Evolutionary conservation across 495 filamentous ascomycete species (phyloP).

Genomic region (Penicillium pancosmium): DNA sequence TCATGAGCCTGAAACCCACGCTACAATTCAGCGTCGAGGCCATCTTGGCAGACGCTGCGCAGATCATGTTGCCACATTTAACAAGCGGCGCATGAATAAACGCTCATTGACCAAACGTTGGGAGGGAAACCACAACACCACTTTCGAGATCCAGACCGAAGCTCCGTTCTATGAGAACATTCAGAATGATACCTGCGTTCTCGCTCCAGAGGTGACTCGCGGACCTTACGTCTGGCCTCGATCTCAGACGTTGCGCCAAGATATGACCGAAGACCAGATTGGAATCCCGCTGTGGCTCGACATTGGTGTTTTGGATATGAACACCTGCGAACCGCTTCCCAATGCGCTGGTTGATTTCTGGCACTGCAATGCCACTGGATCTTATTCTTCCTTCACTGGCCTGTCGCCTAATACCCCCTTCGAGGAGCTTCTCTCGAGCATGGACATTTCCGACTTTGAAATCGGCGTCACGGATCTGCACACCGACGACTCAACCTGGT

Average conservation of each 20-base stretch:
- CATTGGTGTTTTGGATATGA: slow-evolving; percentile 56
- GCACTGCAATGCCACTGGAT: slow-evolving; percentile 50
- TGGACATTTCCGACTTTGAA: slow-evolving; percentile 17
- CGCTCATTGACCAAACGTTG: not conserved
- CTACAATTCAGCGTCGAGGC: not conserved
- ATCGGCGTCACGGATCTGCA: slow-evolving; percentile 21
- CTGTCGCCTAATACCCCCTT: slow-evolving; percentile 30
- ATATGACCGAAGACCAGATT: slow-evolving; percentile 53
- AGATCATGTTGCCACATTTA: slow-evolving; percentile 2
- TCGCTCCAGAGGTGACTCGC: slow-evolving; percentile 51
- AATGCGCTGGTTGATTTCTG: slow-evolving; percentile 59
- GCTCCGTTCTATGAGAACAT: slow-evolving; percentile 25
- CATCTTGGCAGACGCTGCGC: not conserved
- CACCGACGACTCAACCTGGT: slow-evolving; percentile 41
- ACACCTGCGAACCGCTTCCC: slow-evolving; percentile 52
- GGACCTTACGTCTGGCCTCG: slow-evolving; percentile 48
- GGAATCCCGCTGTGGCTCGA: slow-evolving; percentile 57
- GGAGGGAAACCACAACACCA: not conserved
- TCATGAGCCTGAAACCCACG: not conserved
- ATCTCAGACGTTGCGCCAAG: slow-evolving; percentile 37
- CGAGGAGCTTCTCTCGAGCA: slow-evolving; percentile 17
- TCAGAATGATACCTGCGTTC: slow-evolving; percentile 49
- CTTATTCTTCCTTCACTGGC: slow-evolving; percentile 53
- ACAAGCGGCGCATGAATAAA: slow-evolving; percentile 1
- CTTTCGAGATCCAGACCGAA: slow-evolving; percentile 8